Evolutionary conservation across 129 eudicot genomes (phyloP), one percentile per base, ranked within the genome.

Genomic region (Artemisia tridentata): DNA sequence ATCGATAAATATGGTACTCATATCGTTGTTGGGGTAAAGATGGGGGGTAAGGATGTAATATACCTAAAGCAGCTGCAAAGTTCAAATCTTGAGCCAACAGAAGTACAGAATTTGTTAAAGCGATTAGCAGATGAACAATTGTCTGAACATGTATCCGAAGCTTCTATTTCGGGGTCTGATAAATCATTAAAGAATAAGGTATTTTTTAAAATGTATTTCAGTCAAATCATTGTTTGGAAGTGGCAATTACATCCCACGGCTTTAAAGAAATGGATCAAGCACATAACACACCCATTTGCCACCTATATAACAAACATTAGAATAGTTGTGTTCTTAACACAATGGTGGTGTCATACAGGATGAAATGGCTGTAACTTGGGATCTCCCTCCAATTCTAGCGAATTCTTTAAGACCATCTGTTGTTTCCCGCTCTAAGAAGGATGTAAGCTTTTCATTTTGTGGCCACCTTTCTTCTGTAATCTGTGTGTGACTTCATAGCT

Each of bases 11-110:
- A 87, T 53, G 99, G 99, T 59, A 93, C 99, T 38, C 99, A 93
- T 75, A 75, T 93, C 52, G 85, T 95, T 61, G 97, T 88, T 57
- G 97, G 99, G 68, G 99, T 90, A 27, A 95, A 90, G 86, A 93
- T 93, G 95, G 98, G 98, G 67, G 98, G 98, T 63, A 93, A 93
- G 81, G 98, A 89, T 86, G 99, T 86, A 58, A 81, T 93, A 55
- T 88, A 87, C 73, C 79, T 93, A 63, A 93, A 90, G 89, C 97
- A 93, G 87, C 85, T 87, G 63, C 86, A 86, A 71, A 83, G 80
- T 52, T 93, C 99, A 72, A 86, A 72, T 80, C 87, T 85, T 57
- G 85, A 80, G 80, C 84, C 97, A 17, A 68, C 77, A 45, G 96
- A 93, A 68, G 88, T 93, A 59, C 96, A 85, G 86, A 82, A 79